A percentile compares a stretch with the other conserved stretches of the same genome.
These are phyloP conservation scores for Macaranga tanarius DNA, from an alignment of 441 rosid genomes.

Conservation along the genomic window DNA sequence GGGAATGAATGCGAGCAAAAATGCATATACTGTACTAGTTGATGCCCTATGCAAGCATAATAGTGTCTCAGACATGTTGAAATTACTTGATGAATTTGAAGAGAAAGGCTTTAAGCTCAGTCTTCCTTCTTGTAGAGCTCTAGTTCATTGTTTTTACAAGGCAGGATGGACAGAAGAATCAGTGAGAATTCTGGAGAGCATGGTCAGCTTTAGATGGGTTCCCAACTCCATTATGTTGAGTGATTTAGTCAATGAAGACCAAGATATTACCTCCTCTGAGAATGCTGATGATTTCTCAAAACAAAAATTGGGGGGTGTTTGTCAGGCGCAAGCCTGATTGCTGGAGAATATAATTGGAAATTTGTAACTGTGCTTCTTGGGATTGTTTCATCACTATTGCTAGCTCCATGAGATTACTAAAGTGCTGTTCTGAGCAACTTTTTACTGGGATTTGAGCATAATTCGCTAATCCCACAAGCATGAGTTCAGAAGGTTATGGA, in stretches of 20 bases:
- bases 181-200: slow-evolving; percentile 44
- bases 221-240: slow-evolving; percentile 39
- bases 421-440: slow-evolving; percentile 1
- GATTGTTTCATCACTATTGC: not conserved
- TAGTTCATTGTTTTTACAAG: slow-evolving; percentile 48
- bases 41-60: slow-evolving; percentile 31
- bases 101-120: slow-evolving; percentile 46
- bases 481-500: too few species aligned
- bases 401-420: not conserved
- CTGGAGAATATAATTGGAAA: slow-evolving; percentile 5
- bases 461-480: too few species aligned
- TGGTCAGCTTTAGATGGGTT: slow-evolving; percentile 53
- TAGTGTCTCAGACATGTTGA: slow-evolving; percentile 27
- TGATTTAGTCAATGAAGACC: slow-evolving; percentile 29
- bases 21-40: slow-evolving; percentile 26
- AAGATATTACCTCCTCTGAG: slow-evolving; percentile 20
- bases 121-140: slow-evolving; percentile 40
- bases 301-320: slow-evolving; percentile 17
- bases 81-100: slow-evolving; percentile 37
- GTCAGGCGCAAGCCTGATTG: slow-evolving; percentile 19
- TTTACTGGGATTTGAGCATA: not conserved
- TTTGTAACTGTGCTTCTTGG: not conserved
- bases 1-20: slow-evolving; percentile 37
- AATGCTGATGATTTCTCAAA: slow-evolving; percentile 17
- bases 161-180: slow-evolving; percentile 47